Evolutionary conservation across 768 basidiomycete genomes (phyloP), one percentile per base, ranked within the genome.

Genomic region (Mrakia frigida): DNA sequence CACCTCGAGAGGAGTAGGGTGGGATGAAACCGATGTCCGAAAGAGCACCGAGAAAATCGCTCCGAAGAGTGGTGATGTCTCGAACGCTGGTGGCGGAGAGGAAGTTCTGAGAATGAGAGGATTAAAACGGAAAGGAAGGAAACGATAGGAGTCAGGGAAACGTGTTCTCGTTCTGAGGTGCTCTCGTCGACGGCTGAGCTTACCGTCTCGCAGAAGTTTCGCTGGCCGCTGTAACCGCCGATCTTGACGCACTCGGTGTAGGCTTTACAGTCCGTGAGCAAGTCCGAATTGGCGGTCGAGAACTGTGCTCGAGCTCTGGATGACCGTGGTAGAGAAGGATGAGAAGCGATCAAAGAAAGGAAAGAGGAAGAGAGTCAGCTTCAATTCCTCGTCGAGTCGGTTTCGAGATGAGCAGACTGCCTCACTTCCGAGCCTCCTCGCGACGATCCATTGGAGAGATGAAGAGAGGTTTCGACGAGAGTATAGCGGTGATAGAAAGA

Each of bases 381-480:
- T 28, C n/a, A n/a, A n/a, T 16, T 10, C 1, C 16, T 6, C 63
- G 37, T 65, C 35, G 35, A 31, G 23, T 25, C 9, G 25, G 31
- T 1, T 37, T 69, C 53, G 28, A 41, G 25, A 25, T 18, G 72
- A 37, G 31, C 3, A 70, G n/a, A 6, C 41, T 18, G 5, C 78
- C 88, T 74, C 81, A 93, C 92, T 85, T 86, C 35, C 86, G 87
- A 1, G 91, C 90, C 79, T 92, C 92, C 23, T 96, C 91, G 6
- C 93, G 87, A 81, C 90, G 90, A 39, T 95, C 93, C 82, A 91
- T 86, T 0, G 94, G 92, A 77, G 84, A 92, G 18, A 89, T 79
- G 83, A 97, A 98, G 68, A 98, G 83, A 0, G 94, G 90, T 80
- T 95, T 98, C 6, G 91, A 91, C 2, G 94, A 95, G 50, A 98